Evolutionary conservation across 1,139 yeast genomes (phyloP).

Genomic region (Geotrichum macrosporum): DNA sequence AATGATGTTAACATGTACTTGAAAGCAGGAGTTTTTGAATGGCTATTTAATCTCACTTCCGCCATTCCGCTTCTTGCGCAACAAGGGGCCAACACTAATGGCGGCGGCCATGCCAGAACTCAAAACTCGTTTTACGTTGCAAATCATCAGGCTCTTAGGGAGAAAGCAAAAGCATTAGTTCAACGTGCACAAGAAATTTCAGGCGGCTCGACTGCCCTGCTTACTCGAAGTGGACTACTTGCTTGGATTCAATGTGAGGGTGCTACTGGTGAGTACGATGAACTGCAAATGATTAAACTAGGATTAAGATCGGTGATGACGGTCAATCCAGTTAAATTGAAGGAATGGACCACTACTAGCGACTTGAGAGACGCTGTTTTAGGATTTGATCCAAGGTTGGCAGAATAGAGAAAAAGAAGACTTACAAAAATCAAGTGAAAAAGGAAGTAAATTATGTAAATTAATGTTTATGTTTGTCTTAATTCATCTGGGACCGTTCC

Average conservation of each 20-base stretch:
- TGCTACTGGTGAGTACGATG: conserved; percentile 11
- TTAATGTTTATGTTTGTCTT: not conserved
- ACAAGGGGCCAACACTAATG: not conserved
- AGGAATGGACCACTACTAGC: conserved; percentile 26
- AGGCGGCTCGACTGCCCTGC: conserved; percentile 57
- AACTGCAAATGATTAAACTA: conserved; percentile 30
- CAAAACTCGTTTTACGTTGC: conserved; percentile 18
- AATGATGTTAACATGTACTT: conserved; percentile 53
- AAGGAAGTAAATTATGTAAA: no score
- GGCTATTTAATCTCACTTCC: conserved; percentile 51
- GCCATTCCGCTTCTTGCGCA: conserved; percentile 41
- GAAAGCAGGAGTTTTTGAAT: conserved; percentile 58
- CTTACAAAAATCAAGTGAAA: not conserved
- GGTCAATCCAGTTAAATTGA: conserved; percentile 28
- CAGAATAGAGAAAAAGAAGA: not conserved
- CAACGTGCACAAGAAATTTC: conserved; percentile 51
- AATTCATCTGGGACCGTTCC: conserved; percentile 3
- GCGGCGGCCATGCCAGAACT: conserved; percentile 19
- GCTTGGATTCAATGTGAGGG: conserved; percentile 36
- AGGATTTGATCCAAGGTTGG: not conserved
- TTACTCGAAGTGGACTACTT: conserved; percentile 61
- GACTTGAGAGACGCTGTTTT: conserved; percentile 11
- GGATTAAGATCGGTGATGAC: conserved; percentile 66
- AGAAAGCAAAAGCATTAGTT: conserved; percentile 45
- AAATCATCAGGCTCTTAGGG: conserved; percentile 32